Evolutionary conservation across 192 early-diverging fungal genomes (phyloP), one percentile per base, ranked within the genome.

Genomic region (Coemansia umbellata): DNA sequence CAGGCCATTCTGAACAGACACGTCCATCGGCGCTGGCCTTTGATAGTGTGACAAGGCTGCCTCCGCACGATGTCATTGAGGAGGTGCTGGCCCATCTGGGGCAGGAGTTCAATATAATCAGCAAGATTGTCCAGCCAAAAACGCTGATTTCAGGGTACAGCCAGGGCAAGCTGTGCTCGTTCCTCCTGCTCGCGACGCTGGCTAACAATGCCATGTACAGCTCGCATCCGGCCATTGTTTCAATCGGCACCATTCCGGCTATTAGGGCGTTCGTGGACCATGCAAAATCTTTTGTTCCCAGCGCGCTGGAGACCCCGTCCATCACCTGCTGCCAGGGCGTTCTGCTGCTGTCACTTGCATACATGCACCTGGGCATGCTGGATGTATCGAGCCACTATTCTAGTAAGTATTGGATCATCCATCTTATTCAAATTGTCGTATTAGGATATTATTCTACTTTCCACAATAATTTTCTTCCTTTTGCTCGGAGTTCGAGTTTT

Each of bases 191-290:
- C 27, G 35, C 37, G n/a, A 37, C 61, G 10, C 60, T 74, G 48
- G 70, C 70, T 31, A 74, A 74, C 55, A 74, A 66, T 36, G 43
- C 50, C 23, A 53, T 66, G 59, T 74, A 24, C 36, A 74, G 70
- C 52, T 19, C 40, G 10, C 70, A 74, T 33, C 53, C 50, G 21
- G 70, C 63, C 9, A 61, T 69, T 30, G 21, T 36, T 19, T 23
- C 43, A 0, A 15, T 44, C 2, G 70, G 58, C 37, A 24, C 39
- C 8, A 47, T 58, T 2, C 26, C 39, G 5, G 63, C 70, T 7
- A 37, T 50, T 15, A 42, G 59, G 8, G 32, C 45, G 50, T 23
- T 74, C 11, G 50, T 74, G 7, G 63, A 66, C 53, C 50, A 36
- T 15, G 70, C 70, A 17, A 66, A 61, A 47, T 26, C 39, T 13